Evolutionary conservation across 306 rosid genomes (phyloP).

Genomic region (Sphenostylis stenocarpa): DNA sequence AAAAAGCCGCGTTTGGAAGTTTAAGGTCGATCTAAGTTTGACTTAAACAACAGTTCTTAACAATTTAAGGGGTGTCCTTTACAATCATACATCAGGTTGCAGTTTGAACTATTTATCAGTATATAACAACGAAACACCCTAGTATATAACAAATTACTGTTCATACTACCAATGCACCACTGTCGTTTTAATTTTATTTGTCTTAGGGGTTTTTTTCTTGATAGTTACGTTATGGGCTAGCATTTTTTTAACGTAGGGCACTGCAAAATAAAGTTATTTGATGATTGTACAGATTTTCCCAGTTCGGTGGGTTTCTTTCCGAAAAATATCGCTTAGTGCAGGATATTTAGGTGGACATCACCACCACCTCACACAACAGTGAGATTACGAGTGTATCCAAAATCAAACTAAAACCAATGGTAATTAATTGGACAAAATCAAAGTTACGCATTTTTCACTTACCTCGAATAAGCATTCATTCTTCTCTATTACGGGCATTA

Average conservation of each 20-base stretch:
- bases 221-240: neutral
- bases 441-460: neutral
- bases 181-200: neutral
- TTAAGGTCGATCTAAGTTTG: neutral
- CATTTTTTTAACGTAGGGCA: neutral
- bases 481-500: neutral
- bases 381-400: neutral
- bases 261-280: neutral
- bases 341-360: neutral
- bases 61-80: neutral
- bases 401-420: neutral
- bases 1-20: neutral
- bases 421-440: neutral
- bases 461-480: neutral
- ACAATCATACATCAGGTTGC: neutral
- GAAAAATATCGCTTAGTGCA: neutral
- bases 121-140: too few species aligned
- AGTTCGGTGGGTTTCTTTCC: neutral
- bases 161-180: neutral
- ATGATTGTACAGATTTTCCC: neutral
- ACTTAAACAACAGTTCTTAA: neutral
- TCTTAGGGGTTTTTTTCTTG: neutral
- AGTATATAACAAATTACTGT: neutral
- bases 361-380: neutral
- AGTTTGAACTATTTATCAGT: neutral